Percentiles rank a stretch among this genome's conserved stretches.
phyloP scores from a whole-genome alignment of 257 asterid genomes.

The Plantago ovata region DNA sequence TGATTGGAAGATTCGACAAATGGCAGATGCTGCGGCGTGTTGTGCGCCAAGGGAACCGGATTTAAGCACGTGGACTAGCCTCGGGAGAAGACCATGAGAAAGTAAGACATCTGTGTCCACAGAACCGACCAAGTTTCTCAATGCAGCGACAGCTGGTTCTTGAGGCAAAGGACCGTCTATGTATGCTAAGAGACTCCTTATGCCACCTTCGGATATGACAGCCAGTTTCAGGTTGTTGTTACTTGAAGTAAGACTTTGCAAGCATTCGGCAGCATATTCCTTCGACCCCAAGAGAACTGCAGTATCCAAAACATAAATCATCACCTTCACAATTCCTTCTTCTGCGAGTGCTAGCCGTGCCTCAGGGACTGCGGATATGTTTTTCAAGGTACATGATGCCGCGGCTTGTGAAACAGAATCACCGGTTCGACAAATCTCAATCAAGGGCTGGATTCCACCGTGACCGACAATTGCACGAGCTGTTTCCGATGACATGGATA shows the following conservation, averaged over 20 bases:
- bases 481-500: constrained; percentile 64
- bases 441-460: constrained; percentile 76
- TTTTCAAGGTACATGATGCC: constrained; percentile 71
- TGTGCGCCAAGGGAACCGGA: constrained; percentile 70
- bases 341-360: constrained; percentile 59
- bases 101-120: constrained; percentile 45
- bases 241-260: constrained; percentile 63
- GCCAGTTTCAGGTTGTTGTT: constrained; percentile 51
- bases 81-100: constrained; percentile 47
- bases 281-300: constrained; percentile 67
- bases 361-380: constrained; percentile 72
- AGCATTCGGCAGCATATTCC: constrained; percentile 84
- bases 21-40: constrained; percentile 73
- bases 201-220: constrained; percentile 68
- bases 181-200: constrained; percentile 50
- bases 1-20: constrained; percentile 44
- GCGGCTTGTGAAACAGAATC: constrained; percentile 73
- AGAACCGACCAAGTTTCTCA: constrained; percentile 54
- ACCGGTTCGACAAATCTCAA: constrained; percentile 59
- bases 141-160: constrained; percentile 73
- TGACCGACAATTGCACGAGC: constrained; percentile 78
- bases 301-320: constrained; percentile 58
- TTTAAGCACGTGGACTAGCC: constrained; percentile 67
- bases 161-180: constrained; percentile 78
- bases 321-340: constrained; percentile 64